Evolutionary conservation across 345 rosid genomes (phyloP).

Genomic region (Citrus australasica): DNA sequence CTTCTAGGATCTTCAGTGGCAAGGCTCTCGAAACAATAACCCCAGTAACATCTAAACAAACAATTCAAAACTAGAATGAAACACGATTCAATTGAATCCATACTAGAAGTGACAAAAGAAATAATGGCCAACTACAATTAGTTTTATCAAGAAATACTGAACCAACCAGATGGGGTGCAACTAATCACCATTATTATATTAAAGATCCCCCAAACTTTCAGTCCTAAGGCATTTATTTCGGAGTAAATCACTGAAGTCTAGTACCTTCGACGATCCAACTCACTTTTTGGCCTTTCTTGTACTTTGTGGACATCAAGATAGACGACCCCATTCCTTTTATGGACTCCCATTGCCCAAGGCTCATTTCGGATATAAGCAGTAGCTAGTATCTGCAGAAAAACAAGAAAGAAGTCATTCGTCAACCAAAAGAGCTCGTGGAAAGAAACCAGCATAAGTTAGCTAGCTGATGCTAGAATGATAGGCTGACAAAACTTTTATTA

Average conservation of each 20-base stretch:
- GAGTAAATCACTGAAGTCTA: conserved; percentile 2
- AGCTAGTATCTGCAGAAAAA: conserved; percentile 61
- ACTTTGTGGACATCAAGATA: conserved; percentile 94
- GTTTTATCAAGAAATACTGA: neutral
- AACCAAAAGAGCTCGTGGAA: neutral
- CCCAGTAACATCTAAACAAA: conserved; percentile 85
- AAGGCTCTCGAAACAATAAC: conserved; percentile 90
- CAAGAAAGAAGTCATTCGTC: conserved; percentile 5
- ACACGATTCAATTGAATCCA: conserved; percentile 4
- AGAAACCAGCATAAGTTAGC: neutral
- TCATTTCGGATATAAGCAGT: conserved; percentile 82
- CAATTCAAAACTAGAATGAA: conserved; percentile 1
- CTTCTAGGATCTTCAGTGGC: conserved; percentile 91
- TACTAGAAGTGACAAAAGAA: neutral
- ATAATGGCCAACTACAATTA: neutral
- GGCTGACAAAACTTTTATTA: neutral
- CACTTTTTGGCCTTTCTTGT: conserved; percentile 80
- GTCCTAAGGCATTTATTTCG: neutral
- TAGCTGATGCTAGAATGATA: neutral
- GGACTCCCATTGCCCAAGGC: conserved; percentile 99
- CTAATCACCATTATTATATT: neutral
- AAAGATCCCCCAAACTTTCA: neutral
- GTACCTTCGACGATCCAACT: conserved; percentile 87
- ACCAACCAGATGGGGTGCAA: neutral
- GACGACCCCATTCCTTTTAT: conserved; percentile 89